Evolutionary conservation across 2,329 filamentous ascomycete species (phyloP), one percentile per base, ranked within the genome.

Genomic region (Botryotinia convoluta): DNA sequence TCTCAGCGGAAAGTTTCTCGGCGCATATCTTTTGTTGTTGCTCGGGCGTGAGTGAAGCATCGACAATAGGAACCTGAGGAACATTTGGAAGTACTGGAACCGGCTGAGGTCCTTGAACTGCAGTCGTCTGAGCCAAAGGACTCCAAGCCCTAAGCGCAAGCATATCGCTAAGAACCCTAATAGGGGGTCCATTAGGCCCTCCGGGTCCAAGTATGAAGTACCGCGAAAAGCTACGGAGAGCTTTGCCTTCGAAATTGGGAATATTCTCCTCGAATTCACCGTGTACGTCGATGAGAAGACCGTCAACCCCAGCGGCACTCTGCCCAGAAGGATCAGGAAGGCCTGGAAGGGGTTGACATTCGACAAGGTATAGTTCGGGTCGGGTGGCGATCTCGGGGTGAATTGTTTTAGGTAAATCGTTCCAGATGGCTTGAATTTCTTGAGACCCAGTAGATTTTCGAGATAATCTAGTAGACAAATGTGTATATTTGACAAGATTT

Each of bases 261-360:
- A 92, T 88, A 29, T 91, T 84, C 80, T 97, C 94, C 67, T 95
- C 90, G 74, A 94, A 97, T 79, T 95, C 92, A 75, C 94, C 93
- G 78, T 96, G 92, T n/a, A 95, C 87, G 12, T 88, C 91, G 77
- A 97, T 88, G 68, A 93, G 87, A 76, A 97, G 88, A 12, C 94
- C 93, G 76, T 93, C 92, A 32, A 95, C 93, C 7, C 93, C 93
- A 32, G 84, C 84, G 1, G 84, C 81, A 74, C 86, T 91, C 76
- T 91, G 86, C 1, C 90, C 89, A 20, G 86, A 87, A 4, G 90
- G 90, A 77, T 97, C 93, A 4, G 88, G 87, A 37, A 97, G 86
- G 48, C 91, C 90, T 2, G 91, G 88, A 48, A 95, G 85, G 26
- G 91, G 87, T 78, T 94, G 91, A 77, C 93, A 95, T 82, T 97